Percentiles rank a stretch among this genome's conserved stretches.
Conservation (phyloP, 805 yeast genomes). For the Kuraishia floccosa region DNA sequence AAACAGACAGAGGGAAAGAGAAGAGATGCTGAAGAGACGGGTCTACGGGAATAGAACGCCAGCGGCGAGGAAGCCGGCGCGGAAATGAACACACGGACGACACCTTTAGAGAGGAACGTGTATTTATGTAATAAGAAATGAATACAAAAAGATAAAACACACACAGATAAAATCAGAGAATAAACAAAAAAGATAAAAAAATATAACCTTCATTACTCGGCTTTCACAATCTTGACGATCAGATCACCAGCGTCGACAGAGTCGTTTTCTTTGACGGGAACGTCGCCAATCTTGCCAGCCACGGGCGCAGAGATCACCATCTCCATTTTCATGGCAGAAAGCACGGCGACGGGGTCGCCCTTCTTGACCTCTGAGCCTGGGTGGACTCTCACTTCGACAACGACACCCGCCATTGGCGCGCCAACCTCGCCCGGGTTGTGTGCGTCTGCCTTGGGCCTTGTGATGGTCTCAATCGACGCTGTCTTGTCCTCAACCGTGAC, state of each 20-base stretch:
- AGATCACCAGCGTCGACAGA: conserved; percentile 92
- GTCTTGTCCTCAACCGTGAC: conserved; percentile 84
- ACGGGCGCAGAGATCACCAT: conserved; percentile 94
- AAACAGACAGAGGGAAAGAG: conserved; percentile 11
- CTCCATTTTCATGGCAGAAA: conserved; percentile 99
- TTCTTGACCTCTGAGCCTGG: conserved; percentile 83
- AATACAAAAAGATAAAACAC: neutral
- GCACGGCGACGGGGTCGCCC: conserved; percentile 91
- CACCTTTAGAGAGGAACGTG: neutral
- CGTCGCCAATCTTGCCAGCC: conserved; percentile 71
- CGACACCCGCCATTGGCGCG: conserved; percentile 99
- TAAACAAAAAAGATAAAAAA: neutral
- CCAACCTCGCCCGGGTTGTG: conserved; percentile 88
- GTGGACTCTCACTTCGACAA: conserved; percentile 88
- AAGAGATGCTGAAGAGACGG: conserved; percentile 14
- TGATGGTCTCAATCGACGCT: conserved; percentile 72
- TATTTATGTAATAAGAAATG: neutral
- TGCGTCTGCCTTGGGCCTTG: conserved; percentile 85
- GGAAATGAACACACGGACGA: too few relatives aligned
- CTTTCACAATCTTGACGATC: conserved; percentile 44
- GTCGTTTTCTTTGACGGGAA: conserved; percentile 80
- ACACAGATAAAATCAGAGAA: neutral
- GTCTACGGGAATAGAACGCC: conserved; percentile 13
- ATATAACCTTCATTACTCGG: too few relatives aligned
- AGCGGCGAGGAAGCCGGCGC: neutral